These are phyloP conservation scores for Cyamopsis tetragonoloba DNA, from an alignment of 306 rosid species.

Conservation along the genomic window DNA sequence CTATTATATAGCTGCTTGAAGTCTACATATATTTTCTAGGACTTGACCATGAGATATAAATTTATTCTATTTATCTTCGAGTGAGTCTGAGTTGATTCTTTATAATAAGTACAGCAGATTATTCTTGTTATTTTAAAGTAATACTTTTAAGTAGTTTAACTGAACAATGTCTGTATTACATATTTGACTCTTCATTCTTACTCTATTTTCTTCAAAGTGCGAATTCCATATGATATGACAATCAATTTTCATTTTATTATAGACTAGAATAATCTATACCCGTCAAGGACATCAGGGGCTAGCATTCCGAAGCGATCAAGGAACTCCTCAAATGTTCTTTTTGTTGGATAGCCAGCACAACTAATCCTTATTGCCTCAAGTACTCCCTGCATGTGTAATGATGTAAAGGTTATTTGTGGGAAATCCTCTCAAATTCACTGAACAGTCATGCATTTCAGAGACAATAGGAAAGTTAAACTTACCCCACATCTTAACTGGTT, in stretches of 20 bases:
- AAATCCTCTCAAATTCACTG: background rate
- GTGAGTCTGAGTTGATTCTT: background rate
- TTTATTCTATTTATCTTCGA: background rate
- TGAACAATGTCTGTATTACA: constrained; percentile 3
- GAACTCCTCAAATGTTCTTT: constrained; percentile 79
- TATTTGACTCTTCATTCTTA: constrained; percentile 20
- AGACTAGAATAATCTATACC: constrained; percentile 42
- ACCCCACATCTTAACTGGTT: constrained; percentile 91
- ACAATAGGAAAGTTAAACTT: constrained; percentile 26
- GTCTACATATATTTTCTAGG: background rate
- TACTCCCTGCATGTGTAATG: constrained; percentile 62
- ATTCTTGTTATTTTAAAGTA: background rate
- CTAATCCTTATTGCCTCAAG: constrained; percentile 88
- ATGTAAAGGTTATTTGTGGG: background rate
- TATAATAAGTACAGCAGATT: background rate
- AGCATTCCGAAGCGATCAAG: constrained; percentile 92
- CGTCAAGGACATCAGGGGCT: constrained; percentile 76
- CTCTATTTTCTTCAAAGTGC: constrained; percentile 9
- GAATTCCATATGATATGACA: background rate
- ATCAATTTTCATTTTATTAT: constrained; percentile 12
- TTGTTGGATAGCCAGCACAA: constrained; percentile 92
- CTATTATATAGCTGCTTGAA: constrained; percentile 10
- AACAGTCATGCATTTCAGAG: background rate
- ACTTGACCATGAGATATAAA: constrained; percentile 3
- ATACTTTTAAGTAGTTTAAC: constrained; percentile 16